Percentiles rank a stretch among this genome's conserved stretches.
Evolutionary conservation across 1,139 yeast genomes (phyloP).

Genomic region (Yamadazyma mexicana): DNA sequence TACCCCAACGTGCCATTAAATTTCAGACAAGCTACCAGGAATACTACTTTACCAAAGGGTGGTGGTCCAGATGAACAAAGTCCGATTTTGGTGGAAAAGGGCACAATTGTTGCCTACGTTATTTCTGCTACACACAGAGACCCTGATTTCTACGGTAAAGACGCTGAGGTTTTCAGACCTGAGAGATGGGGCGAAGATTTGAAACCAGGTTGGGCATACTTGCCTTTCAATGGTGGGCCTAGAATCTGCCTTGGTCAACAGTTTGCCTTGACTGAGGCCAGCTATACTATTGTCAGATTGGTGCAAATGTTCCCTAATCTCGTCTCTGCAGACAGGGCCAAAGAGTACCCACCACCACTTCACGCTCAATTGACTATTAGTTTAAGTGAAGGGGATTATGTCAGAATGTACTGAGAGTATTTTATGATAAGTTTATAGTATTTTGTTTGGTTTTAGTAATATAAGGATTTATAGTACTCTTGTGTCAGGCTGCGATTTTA

Average conservation of each 20-base stretch:
- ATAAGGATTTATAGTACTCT: too few relatives aligned
- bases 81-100: slow-evolving; percentile 49
- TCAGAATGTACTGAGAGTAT: slow-evolving; percentile 17
- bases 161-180: slow-evolving; percentile 47
- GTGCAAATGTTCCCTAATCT: slow-evolving; percentile 41
- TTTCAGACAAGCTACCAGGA: slow-evolving; percentile 42
- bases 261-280: slow-evolving; percentile 54
- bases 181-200: slow-evolving; percentile 36
- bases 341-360: slow-evolving; percentile 30
- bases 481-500: too few relatives aligned
- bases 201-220: slow-evolving; percentile 51
- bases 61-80: slow-evolving; percentile 45
- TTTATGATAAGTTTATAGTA: too few relatives aligned
- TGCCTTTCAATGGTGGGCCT: slow-evolving; percentile 65
- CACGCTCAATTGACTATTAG: slow-evolving; percentile 33
- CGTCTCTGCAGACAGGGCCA: slow-evolving; percentile 21
- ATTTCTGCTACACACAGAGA: slow-evolving; percentile 50
- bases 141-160: slow-evolving; percentile 47
- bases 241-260: slow-evolving; percentile 63
- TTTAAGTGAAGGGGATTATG: slow-evolving; percentile 24
- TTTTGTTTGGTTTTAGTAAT: neutral
- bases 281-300: slow-evolving; percentile 47
- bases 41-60: slow-evolving; percentile 53
- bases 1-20: slow-evolving; percentile 60
- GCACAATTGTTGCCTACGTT: slow-evolving; percentile 44